A percentile compares a stretch with the other conserved stretches of the same genome.
Conservation (phyloP, 768 basidiomycete genomes). For the Suillus americanus region DNA sequence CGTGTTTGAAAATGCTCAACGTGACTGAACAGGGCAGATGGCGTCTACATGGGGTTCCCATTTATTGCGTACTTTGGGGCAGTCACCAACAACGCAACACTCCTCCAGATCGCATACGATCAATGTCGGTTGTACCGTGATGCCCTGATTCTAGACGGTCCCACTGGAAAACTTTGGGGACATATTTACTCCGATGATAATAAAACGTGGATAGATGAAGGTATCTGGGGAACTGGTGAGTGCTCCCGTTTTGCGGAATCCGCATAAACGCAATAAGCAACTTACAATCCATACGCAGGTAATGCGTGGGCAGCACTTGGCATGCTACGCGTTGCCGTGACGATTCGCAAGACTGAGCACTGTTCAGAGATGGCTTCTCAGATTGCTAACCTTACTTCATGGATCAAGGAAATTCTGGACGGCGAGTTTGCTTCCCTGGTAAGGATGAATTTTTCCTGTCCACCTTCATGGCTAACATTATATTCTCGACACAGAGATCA, state of each 20-base stretch:
- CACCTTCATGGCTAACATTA: neutral
- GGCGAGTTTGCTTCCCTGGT: slow-evolving; percentile 45
- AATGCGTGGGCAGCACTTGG: slow-evolving; percentile 44
- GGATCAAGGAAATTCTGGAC: slow-evolving; percentile 46
- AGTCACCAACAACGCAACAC: slow-evolving; percentile 31
- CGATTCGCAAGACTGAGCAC: slow-evolving; percentile 33
- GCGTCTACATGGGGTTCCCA: slow-evolving; percentile 44
- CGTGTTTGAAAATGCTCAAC: neutral
- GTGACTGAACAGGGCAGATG: slow-evolving; percentile 31
- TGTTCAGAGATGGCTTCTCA: slow-evolving; percentile 29
- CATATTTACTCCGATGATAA: slow-evolving; percentile 29
- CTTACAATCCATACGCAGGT: slow-evolving; percentile 12
- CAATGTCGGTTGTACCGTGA: slow-evolving; percentile 43
- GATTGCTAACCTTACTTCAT: slow-evolving; percentile 28
- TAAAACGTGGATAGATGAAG: slow-evolving; percentile 16
- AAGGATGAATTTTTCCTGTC: neutral
- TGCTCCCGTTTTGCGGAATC: neutral
- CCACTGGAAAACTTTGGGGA: slow-evolving; percentile 36
- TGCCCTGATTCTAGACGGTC: slow-evolving; percentile 28
- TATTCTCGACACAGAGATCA: slow-evolving; percentile 22
- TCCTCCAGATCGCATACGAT: slow-evolving; percentile 39
- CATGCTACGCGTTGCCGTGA: slow-evolving; percentile 39
- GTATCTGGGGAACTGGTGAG: slow-evolving; percentile 38
- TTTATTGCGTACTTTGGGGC: slow-evolving; percentile 44
- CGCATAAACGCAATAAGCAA: neutral